A percentile compares a stretch with the other conserved stretches of the same genome.
Evolutionary conservation across 768 basidiomycete species (phyloP).

Genomic region (Clitopilus passeckerianus): DNA sequence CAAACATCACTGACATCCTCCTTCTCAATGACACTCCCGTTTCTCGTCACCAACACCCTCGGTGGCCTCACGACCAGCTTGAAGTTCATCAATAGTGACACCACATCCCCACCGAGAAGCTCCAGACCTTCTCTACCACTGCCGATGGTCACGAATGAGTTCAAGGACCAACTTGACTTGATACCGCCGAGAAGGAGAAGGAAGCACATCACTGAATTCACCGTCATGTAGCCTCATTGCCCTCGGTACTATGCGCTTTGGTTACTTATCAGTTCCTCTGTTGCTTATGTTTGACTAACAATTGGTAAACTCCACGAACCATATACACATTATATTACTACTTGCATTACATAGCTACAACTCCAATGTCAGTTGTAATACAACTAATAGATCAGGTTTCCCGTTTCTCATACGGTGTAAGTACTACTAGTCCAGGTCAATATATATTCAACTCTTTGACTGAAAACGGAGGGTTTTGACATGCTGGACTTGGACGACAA

Average conservation of each 20-base stretch:
- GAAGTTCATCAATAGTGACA: slow-evolving; percentile 97
- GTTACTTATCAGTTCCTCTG: background rate
- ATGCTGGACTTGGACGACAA: too few species aligned
- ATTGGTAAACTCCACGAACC: background rate
- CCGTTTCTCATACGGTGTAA: too few species aligned
- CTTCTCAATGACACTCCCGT: slow-evolving; percentile 91
- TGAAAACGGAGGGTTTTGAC: too few species aligned
- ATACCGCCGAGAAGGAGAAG: slow-evolving; percentile 89
- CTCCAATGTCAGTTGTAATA: background rate
- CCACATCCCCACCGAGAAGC: slow-evolving; percentile 99
- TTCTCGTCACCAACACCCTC: slow-evolving; percentile 95
- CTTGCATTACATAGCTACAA: background rate
- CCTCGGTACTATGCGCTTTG: background rate
- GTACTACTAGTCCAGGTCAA: too few species aligned
- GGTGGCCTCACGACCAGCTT: slow-evolving; percentile 99
- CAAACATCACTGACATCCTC: slow-evolving; percentile 93
- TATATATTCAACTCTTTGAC: too few species aligned
- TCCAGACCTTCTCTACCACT: slow-evolving; percentile 97
- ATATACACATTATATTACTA: background rate
- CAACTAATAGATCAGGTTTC: background rate
- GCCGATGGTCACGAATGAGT: slow-evolving; percentile 97
- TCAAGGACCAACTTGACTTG: slow-evolving; percentile 97
- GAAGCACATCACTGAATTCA: slow-evolving; percentile 85
- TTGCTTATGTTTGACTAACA: background rate
- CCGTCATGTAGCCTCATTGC: slow-evolving; percentile 36